phyloP scores from a whole-genome alignment of 2,329 filamentous ascomycete species.

The Endothia cerciana region DNA sequence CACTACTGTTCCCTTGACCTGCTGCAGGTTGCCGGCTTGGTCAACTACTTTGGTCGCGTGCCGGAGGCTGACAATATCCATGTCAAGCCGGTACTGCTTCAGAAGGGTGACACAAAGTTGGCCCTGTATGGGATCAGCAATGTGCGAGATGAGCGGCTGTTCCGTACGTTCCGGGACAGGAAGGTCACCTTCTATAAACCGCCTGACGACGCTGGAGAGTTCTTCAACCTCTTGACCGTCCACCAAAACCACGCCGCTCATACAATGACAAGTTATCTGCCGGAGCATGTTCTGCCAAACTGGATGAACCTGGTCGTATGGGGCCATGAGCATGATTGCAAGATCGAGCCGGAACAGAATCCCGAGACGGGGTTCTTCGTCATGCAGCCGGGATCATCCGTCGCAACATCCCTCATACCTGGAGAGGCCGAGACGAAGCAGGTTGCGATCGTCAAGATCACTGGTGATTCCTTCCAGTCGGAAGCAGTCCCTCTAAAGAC shows the following conservation, averaged over 20 bases:
- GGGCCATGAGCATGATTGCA: constrained; percentile 94
- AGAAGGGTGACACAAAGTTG: constrained; percentile 91
- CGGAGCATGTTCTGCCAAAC: constrained; percentile 88
- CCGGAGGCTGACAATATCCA: constrained; percentile 93
- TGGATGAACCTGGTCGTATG: constrained; percentile 92
- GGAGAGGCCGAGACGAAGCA: constrained; percentile 92
- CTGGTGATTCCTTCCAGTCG: constrained; percentile 77
- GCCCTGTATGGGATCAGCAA: constrained; percentile 95
- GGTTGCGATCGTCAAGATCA: constrained; percentile 82
- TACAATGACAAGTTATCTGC: constrained; percentile 89
- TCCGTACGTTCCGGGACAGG: constrained; percentile 88
- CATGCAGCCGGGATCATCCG: constrained; percentile 95
- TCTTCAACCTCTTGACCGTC: constrained; percentile 94
- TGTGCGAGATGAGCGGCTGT: constrained; percentile 91
- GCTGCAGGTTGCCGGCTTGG: constrained; percentile 83
- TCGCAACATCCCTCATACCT: constrained; percentile 88
- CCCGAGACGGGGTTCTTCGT: constrained; percentile 90
- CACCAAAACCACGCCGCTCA: constrained; percentile 96
- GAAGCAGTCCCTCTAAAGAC: constrained; percentile 84
- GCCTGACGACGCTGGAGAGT: constrained; percentile 77
- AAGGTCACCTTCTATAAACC: constrained; percentile 94
- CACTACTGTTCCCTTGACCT: constrained; percentile 90
- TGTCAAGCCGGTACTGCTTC: constrained; percentile 87
- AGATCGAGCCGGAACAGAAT: constrained; percentile 83
- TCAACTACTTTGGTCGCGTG: constrained; percentile 95